phyloP scores from a whole-genome alignment of 306 rosid species.

The Alnus rubra region DNA sequence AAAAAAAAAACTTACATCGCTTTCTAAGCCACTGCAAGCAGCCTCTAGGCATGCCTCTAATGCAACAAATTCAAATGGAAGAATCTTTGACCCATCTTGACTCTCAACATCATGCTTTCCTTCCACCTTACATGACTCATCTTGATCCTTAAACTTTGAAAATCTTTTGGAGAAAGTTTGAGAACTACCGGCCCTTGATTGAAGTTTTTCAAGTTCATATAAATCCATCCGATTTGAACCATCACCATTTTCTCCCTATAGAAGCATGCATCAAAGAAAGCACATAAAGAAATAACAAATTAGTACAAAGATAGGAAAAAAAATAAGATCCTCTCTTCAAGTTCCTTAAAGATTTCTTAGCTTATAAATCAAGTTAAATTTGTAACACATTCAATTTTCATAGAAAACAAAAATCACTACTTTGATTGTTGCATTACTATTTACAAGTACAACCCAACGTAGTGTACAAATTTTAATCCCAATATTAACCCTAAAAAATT shows the following conservation, averaged over 20 bases:
- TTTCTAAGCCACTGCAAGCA: conserved; percentile 67
- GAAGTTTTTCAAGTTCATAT: conserved; percentile 49
- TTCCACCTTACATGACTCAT: conserved; percentile 23
- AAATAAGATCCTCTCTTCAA: no score
- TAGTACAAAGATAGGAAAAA: background rate
- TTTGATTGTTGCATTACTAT: no score
- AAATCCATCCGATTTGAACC: conserved; percentile 43
- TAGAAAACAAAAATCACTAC: no score
- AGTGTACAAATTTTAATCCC: no score
- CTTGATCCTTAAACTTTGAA: conserved; percentile 13
- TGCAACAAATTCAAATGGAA: conserved; percentile 67
- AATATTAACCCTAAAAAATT: no score
- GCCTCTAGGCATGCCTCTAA: conserved; percentile 85
- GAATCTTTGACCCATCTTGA: conserved; percentile 39
- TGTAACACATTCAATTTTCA: no score
- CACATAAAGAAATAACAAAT: background rate
- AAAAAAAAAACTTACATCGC: conserved; percentile 39
- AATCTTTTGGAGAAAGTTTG: conserved; percentile 29
- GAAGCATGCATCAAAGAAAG: conserved; percentile 14
- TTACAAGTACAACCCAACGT: no score
- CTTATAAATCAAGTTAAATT: no score
- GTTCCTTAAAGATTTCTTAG: no score
- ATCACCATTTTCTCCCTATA: conserved; percentile 46
- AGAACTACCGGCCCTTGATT: conserved; percentile 43
- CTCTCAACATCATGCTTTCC: conserved; percentile 34